Percentiles rank a stretch among this genome's conserved stretches.
phyloP scores from a whole-genome alignment of 2,329 filamentous ascomycete species.

The Chaetomiaceae sp. region DNA sequence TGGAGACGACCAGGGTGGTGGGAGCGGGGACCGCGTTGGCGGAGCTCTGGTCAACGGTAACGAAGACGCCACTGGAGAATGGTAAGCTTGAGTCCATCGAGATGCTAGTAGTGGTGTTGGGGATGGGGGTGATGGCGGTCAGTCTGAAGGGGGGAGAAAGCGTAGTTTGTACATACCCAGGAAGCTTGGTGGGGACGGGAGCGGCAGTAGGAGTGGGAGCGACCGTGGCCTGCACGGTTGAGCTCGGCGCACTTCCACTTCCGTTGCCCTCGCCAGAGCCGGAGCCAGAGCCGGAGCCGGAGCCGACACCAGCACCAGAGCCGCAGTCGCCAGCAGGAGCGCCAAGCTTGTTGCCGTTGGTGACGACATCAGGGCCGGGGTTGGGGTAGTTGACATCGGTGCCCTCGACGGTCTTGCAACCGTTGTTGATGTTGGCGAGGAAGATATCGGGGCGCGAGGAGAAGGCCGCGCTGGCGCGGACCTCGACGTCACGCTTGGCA shows the following conservation, averaged over 20 bases:
- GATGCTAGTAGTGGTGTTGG: too few relatives aligned
- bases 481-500: conserved; percentile 23
- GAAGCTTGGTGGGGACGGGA: conserved; percentile 7
- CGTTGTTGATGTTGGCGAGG: conserved; percentile 61
- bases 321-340: conserved; percentile 28
- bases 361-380: conserved; percentile 36
- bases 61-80: conserved; percentile 25
- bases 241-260: background rate
- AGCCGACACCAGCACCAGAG: conserved; percentile 22
- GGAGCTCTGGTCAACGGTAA: conserved; percentile 23
- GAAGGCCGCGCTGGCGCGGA: conserved; percentile 42
- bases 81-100: conserved; percentile 2
- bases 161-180: conserved; percentile 19
- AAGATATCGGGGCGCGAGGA: conserved; percentile 62
- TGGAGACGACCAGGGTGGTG: conserved; percentile 21
- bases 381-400: conserved; percentile 63
- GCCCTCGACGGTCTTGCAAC: conserved; percentile 51
- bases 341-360: conserved; percentile 4
- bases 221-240: conserved; percentile 15
- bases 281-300: conserved; percentile 15
- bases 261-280: conserved; percentile 21
- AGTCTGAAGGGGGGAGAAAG: too few relatives aligned
- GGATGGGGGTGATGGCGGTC: too few relatives aligned
- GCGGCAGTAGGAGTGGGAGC: conserved; percentile 18
- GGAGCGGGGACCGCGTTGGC: conserved; percentile 18